Evolutionary conservation across 352 stramenopile genomes (phyloP).

Genomic region (Phytopythium vexans): DNA sequence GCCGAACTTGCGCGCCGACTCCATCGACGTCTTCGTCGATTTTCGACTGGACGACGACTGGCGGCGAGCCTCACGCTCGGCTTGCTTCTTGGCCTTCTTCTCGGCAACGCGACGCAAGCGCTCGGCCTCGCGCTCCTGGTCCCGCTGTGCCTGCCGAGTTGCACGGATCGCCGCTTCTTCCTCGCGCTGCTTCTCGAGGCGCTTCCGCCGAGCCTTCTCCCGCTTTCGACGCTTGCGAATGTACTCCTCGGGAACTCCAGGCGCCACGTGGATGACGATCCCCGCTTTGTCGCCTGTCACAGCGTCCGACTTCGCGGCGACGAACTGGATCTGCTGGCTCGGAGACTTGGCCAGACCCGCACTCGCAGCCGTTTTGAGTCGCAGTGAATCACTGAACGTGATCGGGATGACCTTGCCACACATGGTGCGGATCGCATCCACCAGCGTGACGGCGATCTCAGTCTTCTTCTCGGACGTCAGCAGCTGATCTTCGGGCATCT

Average conservation of each 20-base stretch:
- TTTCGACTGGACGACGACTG: slow-evolving; percentile 33
- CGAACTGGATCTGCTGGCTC: slow-evolving; percentile 64
- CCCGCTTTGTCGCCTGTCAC: slow-evolving; percentile 43
- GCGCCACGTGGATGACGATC: slow-evolving; percentile 53
- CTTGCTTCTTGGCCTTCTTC: slow-evolving; percentile 86
- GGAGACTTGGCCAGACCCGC: slow-evolving; percentile 52
- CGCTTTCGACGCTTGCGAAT: slow-evolving; percentile 84
- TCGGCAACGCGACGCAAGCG: slow-evolving; percentile 74
- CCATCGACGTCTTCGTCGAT: slow-evolving; percentile 46
- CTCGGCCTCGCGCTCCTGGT: slow-evolving; percentile 66
- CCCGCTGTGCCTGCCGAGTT: slow-evolving; percentile 60
- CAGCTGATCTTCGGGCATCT: slow-evolving; percentile 80
- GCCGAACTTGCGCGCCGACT: slow-evolving; percentile 77
- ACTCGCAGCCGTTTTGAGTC: slow-evolving; percentile 45
- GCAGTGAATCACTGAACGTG: slow-evolving; percentile 64
- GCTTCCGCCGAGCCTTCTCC: slow-evolving; percentile 76
- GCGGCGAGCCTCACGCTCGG: slow-evolving; percentile 65
- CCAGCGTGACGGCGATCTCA: slow-evolving; percentile 81
- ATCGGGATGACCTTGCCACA: slow-evolving; percentile 58
- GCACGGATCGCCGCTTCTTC: slow-evolving; percentile 71
- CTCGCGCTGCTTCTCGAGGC: slow-evolving; percentile 65
- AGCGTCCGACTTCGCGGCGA: slow-evolving; percentile 30
- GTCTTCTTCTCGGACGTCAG: slow-evolving; percentile 85
- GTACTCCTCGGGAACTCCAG: slow-evolving; percentile 79
- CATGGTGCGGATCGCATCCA: slow-evolving; percentile 64